A percentile compares a stretch with the other conserved stretches of the same genome.
Evolutionary conservation across 2,329 filamentous ascomycete genomes (phyloP).

Genomic region (Clarireedia hainanense): DNA sequence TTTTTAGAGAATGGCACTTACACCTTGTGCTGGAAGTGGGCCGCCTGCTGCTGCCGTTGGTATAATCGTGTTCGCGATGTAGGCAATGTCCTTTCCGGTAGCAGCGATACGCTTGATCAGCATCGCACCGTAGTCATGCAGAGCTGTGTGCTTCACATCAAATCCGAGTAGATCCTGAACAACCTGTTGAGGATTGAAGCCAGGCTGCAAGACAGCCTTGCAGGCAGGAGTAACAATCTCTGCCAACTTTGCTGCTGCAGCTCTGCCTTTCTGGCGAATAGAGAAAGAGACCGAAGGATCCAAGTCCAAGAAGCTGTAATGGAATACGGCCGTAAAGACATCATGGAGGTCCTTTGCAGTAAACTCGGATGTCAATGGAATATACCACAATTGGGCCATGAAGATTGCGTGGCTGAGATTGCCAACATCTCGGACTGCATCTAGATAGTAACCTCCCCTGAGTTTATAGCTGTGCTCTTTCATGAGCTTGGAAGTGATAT

Average conservation of each 20-base stretch:
- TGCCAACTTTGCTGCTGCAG: background rate
- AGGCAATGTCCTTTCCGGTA: no score
- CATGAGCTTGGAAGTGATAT: constrained; percentile 39
- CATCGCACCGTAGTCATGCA: no score
- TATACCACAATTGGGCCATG: constrained; percentile 42
- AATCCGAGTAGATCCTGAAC: no score
- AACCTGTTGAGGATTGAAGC: no score
- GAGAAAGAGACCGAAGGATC: constrained; percentile 51
- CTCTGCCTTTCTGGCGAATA: background rate
- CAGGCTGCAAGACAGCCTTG: constrained; percentile 31
- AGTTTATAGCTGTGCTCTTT: constrained; percentile 56
- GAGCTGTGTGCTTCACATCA: no score
- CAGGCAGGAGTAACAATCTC: constrained; percentile 52
- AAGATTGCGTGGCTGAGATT: constrained; percentile 46
- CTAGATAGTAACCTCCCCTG: constrained; percentile 42
- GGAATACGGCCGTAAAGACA: constrained; percentile 40
- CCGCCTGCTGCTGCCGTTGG: no score
- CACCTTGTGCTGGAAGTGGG: no score
- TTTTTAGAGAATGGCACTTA: no score
- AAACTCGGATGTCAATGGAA: constrained; percentile 48
- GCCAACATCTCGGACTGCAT: constrained; percentile 53
- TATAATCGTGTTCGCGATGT: no score
- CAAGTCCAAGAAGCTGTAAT: constrained; percentile 52
- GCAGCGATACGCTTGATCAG: no score
- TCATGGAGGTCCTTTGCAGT: no score